Conservation (phyloP, 2,329 filamentous ascomycete genomes). For the Botrytis squamosa region DNA sequence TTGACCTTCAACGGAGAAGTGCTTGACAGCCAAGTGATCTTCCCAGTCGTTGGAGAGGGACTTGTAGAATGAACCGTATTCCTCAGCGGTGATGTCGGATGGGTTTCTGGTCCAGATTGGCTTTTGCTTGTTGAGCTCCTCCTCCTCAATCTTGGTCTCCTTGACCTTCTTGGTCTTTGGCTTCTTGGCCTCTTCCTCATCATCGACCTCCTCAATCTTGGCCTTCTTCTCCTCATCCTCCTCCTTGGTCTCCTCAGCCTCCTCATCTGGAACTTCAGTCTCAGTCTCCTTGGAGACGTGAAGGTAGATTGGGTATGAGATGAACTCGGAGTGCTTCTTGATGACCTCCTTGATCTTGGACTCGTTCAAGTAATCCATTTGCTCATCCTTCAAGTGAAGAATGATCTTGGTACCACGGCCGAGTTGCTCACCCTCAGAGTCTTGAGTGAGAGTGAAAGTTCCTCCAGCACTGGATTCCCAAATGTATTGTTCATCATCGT, state of each 20-base stretch:
- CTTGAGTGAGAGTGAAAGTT: conserved; percentile 89
- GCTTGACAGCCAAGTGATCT: conserved; percentile 98
- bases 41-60: conserved; percentile 99
- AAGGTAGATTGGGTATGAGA: conserved; percentile 99
- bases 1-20: conserved; percentile 99
- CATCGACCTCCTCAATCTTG: conserved; percentile 27
- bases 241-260: conserved; percentile 22
- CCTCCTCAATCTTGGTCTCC: conserved; percentile 97
- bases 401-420: conserved; percentile 97
- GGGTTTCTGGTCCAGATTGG: conserved; percentile 99
- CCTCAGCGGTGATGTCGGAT: conserved; percentile 88
- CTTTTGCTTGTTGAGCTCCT: conserved; percentile 99
- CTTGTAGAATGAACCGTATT: conserved; percentile 99
- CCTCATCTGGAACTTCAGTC: conserved; percentile 72
- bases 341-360: conserved; percentile 99
- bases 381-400: conserved; percentile 99
- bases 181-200: conserved; percentile 25
- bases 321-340: conserved; percentile 99
- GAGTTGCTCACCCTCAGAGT: conserved; percentile 86
- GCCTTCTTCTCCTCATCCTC: conserved; percentile 46
- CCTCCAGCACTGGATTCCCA: conserved; percentile 98
- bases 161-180: conserved; percentile 95
- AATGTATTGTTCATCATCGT: conserved; percentile 99
- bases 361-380: conserved; percentile 98
- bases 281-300: conserved; percentile 99